Base-by-base conservation (phyloP, 179 eudicot genomes). In the Spinacia oleracea region DNA sequence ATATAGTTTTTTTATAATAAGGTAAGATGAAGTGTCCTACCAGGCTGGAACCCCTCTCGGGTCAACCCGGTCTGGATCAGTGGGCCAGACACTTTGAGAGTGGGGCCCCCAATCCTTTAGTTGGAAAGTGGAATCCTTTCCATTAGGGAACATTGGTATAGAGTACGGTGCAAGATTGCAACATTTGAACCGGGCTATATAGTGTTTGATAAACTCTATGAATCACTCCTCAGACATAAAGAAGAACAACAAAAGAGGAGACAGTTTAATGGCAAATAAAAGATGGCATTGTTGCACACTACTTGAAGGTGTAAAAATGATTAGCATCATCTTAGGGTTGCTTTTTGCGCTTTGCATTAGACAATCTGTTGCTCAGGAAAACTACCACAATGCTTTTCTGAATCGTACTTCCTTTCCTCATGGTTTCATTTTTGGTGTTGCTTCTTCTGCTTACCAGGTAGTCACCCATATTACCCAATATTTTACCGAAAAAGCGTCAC, bases 371-470 rank as follows among this genome's bases (percentile, higher is more conserved):
- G 76, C 65, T 1, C 68, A 40, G 7, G 43, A 35, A 64, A 72
- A 59, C 45, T 51, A 65, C 25, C 48, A 32, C 4, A 14, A 43
- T 67, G 35, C 27, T 40, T 20, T 53, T n/a, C 56, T 78, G 0
- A 78, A 78, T 32, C 75, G 75, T 21, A 68, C 67, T 67, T 55
- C 45, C 16, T 85, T 83, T 75, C 86, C 88, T 4, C 31, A 51
- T 2, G 65, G 58, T 40, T 85, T 85, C 72, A 59, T 81, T 48
- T 85, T 85, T 46, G 88, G 88, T 1, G 75, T 73, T 32, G 80
- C 84, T 11, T 81, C 86, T 38, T 75, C 88, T 67, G 72, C 88
- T 68, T 85, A 85, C 71, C 88, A 85, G 85, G 88, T 85, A 76
- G 12, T 60, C 4, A 27, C 35, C n/a, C n/a, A n/a, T n/a, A 20